Evolutionary conservation across 2,329 filamentous ascomycete species (phyloP).

Genomic region (Hymenoscyphus salicellus): DNA sequence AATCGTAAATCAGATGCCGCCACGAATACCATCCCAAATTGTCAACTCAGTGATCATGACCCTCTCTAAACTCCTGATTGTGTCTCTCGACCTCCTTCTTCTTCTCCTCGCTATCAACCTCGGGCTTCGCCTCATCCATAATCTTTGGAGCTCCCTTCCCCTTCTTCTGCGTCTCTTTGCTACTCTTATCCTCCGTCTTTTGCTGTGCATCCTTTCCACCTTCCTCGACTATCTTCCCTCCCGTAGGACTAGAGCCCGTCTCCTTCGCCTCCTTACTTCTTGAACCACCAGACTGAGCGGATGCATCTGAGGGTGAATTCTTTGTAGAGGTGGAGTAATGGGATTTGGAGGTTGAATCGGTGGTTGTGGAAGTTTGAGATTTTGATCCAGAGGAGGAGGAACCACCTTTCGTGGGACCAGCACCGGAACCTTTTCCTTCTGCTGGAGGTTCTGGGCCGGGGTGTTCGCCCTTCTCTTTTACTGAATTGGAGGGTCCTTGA

Average conservation of each 20-base stretch:
- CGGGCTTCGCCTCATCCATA: conserved; percentile 13
- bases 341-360: conserved; percentile 9
- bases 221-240: conserved; percentile 22
- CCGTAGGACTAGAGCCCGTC: conserved; percentile 36
- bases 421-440: conserved; percentile 41
- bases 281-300: conserved; percentile 41
- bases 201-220: conserved; percentile 18
- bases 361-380: conserved; percentile 16
- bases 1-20: no score
- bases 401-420: conserved; percentile 37
- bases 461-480: conserved; percentile 41
- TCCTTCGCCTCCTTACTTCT: conserved; percentile 42
- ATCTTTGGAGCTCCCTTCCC: conserved; percentile 27
- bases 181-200: conserved; percentile 24
- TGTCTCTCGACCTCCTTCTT: conserved; percentile 56
- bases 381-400: conserved; percentile 17
- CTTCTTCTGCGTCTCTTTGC: conserved; percentile 20
- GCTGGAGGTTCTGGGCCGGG: conserved; percentile 43
- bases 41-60: conserved; percentile 48
- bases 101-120: conserved; percentile 43
- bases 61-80: conserved; percentile 51
- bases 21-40: conserved; percentile 52
- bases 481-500: conserved; percentile 36
- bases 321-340: neutral
- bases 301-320: conserved; percentile 34